Evolutionary conservation across 2,329 filamentous ascomycete genomes (phyloP).

Genomic region (Fusarium bactridioides): DNA sequence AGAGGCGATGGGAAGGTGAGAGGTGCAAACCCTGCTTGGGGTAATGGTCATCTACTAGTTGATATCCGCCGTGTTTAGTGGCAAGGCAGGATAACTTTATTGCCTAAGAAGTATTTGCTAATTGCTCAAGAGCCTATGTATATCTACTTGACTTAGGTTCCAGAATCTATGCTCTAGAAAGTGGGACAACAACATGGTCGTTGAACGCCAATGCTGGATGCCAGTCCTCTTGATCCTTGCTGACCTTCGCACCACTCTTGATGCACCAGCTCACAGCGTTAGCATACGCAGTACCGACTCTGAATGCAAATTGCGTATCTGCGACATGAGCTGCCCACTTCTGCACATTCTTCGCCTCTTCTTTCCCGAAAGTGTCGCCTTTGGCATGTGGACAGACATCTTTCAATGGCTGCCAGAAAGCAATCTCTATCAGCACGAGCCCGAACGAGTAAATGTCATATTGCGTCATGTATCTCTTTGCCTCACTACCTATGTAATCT

Average conservation of each 20-base stretch:
- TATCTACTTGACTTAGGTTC: too few relatives aligned
- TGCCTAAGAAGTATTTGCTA: too few relatives aligned
- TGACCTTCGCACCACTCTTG: neutral
- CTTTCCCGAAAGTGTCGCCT: rapidly evolving
- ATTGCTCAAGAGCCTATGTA: too few relatives aligned
- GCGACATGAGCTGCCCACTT: neutral
- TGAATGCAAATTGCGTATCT: neutral
- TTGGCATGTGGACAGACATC: neutral
- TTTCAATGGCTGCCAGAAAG: neutral
- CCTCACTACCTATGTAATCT: neutral
- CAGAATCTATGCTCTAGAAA: neutral
- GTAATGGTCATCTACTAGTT: too few relatives aligned
- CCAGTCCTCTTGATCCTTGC: neutral
- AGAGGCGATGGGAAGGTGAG: too few relatives aligned
- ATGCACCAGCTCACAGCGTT: neutral
- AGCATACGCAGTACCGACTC: neutral
- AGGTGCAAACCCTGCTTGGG: too few relatives aligned
- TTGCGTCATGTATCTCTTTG: neutral
- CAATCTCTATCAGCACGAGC: neutral
- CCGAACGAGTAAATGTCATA: neutral
- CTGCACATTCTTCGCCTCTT: neutral
- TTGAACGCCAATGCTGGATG: neutral
- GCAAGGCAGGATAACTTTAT: too few relatives aligned
- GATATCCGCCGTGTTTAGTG: too few relatives aligned
- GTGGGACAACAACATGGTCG: neutral